phyloP scores from a whole-genome alignment of 2,329 filamentous ascomycete genomes.

The Apiospora pterosperma region DNA sequence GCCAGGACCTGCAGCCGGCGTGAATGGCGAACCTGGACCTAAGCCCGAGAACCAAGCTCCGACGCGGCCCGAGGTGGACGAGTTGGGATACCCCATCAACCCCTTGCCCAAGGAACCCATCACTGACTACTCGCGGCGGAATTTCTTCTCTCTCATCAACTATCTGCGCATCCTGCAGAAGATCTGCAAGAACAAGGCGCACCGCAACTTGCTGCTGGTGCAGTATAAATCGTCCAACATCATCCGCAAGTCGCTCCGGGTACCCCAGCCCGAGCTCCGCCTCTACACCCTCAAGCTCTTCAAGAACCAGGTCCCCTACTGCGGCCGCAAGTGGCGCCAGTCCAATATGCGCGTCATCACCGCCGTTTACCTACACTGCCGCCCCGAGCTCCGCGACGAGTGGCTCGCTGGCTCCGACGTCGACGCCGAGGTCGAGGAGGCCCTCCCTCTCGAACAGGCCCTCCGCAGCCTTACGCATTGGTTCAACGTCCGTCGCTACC shows the following conservation, averaged over 20 bases:
- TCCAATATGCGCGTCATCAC: slow-evolving; percentile 99
- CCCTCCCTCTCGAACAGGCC: slow-evolving; percentile 87
- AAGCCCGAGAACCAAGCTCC: slow-evolving; percentile 32
- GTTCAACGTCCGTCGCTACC: slow-evolving; percentile 83
- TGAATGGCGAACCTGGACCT: slow-evolving; percentile 20
- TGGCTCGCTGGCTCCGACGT: slow-evolving; percentile 91
- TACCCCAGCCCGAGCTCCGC: slow-evolving; percentile 81
- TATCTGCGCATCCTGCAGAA: slow-evolving; percentile 96
- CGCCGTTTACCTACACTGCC: slow-evolving; percentile 89
- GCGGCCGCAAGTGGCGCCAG: slow-evolving; percentile 96
- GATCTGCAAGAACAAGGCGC: slow-evolving; percentile 91
- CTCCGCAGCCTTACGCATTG: slow-evolving; percentile 88
- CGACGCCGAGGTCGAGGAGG: slow-evolving; percentile 90
- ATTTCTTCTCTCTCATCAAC: slow-evolving; percentile 94
- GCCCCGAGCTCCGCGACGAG: slow-evolving; percentile 89
- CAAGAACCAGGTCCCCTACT: slow-evolving; percentile 98
- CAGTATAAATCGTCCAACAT: slow-evolving; percentile 95
- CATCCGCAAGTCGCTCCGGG: slow-evolving; percentile 84
- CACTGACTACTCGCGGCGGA: slow-evolving; percentile 86
- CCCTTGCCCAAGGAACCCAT: slow-evolving; percentile 72
- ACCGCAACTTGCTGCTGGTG: slow-evolving; percentile 89
- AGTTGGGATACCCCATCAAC: slow-evolving; percentile 76
- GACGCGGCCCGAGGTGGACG: slow-evolving; percentile 67
- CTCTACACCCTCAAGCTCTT: slow-evolving; percentile 97
- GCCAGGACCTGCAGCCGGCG: slow-evolving; percentile 30